phyloP scores from a whole-genome alignment of 2,329 filamentous ascomycete species.

The Cercospora beticola region DNA sequence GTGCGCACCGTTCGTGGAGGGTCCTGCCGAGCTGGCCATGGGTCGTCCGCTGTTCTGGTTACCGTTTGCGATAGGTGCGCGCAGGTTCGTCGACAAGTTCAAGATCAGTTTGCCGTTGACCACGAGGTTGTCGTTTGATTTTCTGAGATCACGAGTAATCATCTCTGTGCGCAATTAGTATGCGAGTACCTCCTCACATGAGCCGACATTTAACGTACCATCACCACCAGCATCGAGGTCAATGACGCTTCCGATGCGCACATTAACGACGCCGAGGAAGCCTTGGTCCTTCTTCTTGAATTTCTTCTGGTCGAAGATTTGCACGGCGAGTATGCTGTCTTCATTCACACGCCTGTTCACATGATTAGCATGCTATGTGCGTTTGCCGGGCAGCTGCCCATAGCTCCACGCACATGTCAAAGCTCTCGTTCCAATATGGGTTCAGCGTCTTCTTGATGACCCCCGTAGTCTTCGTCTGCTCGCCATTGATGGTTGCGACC shows the following conservation, averaged over 20 bases:
- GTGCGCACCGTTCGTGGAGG: slow-evolving; percentile 41
- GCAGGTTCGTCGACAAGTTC: slow-evolving; percentile 89
- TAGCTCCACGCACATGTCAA: slow-evolving; percentile 77
- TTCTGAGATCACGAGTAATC: slow-evolving; percentile 95
- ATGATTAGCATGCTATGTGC: slow-evolving; percentile 14
- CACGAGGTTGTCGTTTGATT: slow-evolving; percentile 95
- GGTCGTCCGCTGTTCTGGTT: slow-evolving; percentile 41
- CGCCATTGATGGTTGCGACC: slow-evolving; percentile 93
- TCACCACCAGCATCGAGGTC: slow-evolving; percentile 87
- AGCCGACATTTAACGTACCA: slow-evolving; percentile 58
- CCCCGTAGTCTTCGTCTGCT: slow-evolving; percentile 96
- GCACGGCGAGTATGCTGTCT: slow-evolving; percentile 93
- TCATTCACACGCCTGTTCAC: slow-evolving; percentile 75
- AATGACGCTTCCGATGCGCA: slow-evolving; percentile 90
- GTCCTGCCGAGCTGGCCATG: slow-evolving; percentile 39
- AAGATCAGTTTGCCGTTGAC: slow-evolving; percentile 97
- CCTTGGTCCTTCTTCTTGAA: slow-evolving; percentile 99
- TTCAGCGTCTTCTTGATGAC: slow-evolving; percentile 97
- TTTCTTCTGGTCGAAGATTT: slow-evolving; percentile 99
- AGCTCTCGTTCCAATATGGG: slow-evolving; percentile 99
- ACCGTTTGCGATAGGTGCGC: slow-evolving; percentile 61
- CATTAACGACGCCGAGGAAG: slow-evolving; percentile 95
- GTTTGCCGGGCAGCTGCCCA: background rate
- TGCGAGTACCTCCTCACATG: background rate
- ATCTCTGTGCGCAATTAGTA: slow-evolving; percentile 63